Percentiles rank a stretch among this genome's conserved stretches.
Conservation (phyloP, 2,329 filamentous ascomycete genomes). For the Claviceps spartinae region DNA sequence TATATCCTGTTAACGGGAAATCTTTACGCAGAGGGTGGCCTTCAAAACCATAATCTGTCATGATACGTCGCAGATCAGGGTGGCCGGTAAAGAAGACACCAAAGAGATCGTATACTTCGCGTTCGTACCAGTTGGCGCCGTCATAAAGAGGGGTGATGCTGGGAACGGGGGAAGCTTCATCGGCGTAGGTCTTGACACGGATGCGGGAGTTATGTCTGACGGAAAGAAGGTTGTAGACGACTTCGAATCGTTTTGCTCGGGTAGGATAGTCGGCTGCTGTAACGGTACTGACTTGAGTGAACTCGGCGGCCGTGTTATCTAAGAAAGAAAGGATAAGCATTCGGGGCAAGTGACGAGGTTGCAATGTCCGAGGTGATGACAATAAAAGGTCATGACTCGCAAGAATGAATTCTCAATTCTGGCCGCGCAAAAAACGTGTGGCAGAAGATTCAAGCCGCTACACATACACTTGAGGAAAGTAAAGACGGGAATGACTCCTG, state of each 20-base stretch:
- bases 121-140: slow-evolving; percentile 97
- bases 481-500: slow-evolving; percentile 83
- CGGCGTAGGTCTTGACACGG: slow-evolving; percentile 95
- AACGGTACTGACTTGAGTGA: slow-evolving; percentile 83
- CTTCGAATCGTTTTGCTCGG: slow-evolving; percentile 87
- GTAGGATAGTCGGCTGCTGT: slow-evolving; percentile 95
- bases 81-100: slow-evolving; percentile 94
- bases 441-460: not conserved
- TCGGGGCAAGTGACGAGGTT: not conserved
- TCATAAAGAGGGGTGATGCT: slow-evolving; percentile 78
- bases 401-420: not conserved
- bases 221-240: slow-evolving; percentile 94
- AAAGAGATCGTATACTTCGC: slow-evolving; percentile 94
- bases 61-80: slow-evolving; percentile 90
- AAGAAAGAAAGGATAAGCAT: not conserved
- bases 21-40: slow-evolving; percentile 95
- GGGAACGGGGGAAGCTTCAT: slow-evolving; percentile 87
- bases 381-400: not conserved
- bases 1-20: slow-evolving; percentile 95
- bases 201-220: slow-evolving; percentile 95
- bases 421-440: not conserved
- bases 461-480: slow-evolving; percentile 70
- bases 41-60: slow-evolving; percentile 99
- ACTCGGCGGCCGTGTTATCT: slow-evolving; percentile 93
- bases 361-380: not conserved